A percentile compares a stretch with the other conserved stretches of the same genome.
phyloP scores from a whole-genome alignment of 1,139 yeast genomes.

The Suhomyces maxii region DNA sequence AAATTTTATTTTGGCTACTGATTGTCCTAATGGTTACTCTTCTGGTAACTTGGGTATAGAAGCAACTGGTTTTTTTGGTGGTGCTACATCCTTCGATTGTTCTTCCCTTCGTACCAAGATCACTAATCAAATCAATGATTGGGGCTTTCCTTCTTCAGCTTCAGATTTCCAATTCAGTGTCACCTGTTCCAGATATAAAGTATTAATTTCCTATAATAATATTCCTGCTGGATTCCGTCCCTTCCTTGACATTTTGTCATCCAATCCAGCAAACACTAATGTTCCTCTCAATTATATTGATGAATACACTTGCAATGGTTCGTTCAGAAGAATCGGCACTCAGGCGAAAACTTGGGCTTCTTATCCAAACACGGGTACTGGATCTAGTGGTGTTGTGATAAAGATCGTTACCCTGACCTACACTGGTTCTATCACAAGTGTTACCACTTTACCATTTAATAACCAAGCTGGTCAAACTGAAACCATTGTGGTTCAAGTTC shows the following conservation, averaged over 20 bases:
- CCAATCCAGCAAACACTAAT: constrained; percentile 7
- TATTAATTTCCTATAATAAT: constrained; percentile 17
- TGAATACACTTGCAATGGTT: constrained; percentile 16
- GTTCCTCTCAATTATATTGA: constrained; percentile 15
- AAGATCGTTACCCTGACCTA: constrained; percentile 25
- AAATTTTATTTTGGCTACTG: constrained; percentile 19
- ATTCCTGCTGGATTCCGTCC: constrained; percentile 36
- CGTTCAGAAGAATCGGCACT: neutral
- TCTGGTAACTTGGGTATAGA: constrained; percentile 16
- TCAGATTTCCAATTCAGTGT: constrained; percentile 2
- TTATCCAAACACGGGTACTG: constrained; percentile 15
- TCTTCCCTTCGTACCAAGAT: constrained; percentile 20
- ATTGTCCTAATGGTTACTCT: constrained; percentile 25
- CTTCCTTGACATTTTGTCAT: constrained; percentile 19
- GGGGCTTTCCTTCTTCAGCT: constrained; percentile 26
- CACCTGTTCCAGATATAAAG: no score
- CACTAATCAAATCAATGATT: constrained; percentile 24
- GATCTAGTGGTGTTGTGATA: constrained; percentile 23
- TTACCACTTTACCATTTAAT: constrained; percentile 20
- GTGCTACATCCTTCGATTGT: constrained; percentile 23
- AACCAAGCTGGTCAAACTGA: constrained; percentile 10
- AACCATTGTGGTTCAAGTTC: constrained; percentile 16
- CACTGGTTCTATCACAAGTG: constrained; percentile 22
- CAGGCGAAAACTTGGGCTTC: constrained; percentile 7
- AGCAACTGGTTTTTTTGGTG: constrained; percentile 19